Evolutionary conservation across 495 filamentous ascomycete species (phyloP).

Genomic region (Rusavskia elegans): DNA sequence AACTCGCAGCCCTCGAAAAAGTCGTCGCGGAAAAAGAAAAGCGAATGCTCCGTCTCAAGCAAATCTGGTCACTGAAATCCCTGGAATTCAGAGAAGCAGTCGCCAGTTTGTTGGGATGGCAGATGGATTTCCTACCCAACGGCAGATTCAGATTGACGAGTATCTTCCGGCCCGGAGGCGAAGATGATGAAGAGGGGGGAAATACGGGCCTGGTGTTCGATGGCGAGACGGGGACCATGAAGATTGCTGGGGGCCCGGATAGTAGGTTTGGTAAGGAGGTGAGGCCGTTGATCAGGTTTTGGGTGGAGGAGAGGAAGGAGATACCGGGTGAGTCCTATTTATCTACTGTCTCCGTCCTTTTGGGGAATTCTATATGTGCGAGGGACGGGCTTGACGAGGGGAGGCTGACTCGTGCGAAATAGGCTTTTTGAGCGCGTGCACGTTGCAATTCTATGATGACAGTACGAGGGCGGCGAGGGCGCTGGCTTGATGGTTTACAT

Average conservation of each 20-base stretch:
- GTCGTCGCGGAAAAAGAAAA: slow-evolving; percentile 73
- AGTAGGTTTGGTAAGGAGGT: slow-evolving; percentile 77
- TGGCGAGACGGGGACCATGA: slow-evolving; percentile 93
- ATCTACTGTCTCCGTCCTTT: not conserved
- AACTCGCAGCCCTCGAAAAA: slow-evolving; percentile 55
- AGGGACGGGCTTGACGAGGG: not conserved
- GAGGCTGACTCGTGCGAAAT: not conserved
- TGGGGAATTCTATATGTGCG: not conserved
- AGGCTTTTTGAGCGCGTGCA: slow-evolving; percentile 72
- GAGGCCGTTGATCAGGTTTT: slow-evolving; percentile 69
- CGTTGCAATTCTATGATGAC: slow-evolving; percentile 84
- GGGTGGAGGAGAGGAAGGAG: slow-evolving; percentile 79
- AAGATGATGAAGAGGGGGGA: slow-evolving; percentile 32
- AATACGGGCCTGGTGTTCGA: slow-evolving; percentile 85
- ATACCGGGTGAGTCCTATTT: slow-evolving; percentile 42
- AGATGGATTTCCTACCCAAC: slow-evolving; percentile 82
- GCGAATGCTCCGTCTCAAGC: slow-evolving; percentile 64
- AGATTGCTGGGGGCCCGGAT: slow-evolving; percentile 77
- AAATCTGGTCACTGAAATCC: slow-evolving; percentile 78
- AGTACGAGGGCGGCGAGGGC: slow-evolving; percentile 37
- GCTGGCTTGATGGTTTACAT: slow-evolving; percentile 5
- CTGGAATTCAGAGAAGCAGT: slow-evolving; percentile 90
- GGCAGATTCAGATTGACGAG: slow-evolving; percentile 77
- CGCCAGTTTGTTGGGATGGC: slow-evolving; percentile 75
- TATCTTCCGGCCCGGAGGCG: slow-evolving; percentile 48